Percentiles rank a stretch among this genome's conserved stretches.
Evolutionary conservation across 495 filamentous ascomycete species (phyloP).

Genomic region (Hyaloscypha hepaticicola): DNA sequence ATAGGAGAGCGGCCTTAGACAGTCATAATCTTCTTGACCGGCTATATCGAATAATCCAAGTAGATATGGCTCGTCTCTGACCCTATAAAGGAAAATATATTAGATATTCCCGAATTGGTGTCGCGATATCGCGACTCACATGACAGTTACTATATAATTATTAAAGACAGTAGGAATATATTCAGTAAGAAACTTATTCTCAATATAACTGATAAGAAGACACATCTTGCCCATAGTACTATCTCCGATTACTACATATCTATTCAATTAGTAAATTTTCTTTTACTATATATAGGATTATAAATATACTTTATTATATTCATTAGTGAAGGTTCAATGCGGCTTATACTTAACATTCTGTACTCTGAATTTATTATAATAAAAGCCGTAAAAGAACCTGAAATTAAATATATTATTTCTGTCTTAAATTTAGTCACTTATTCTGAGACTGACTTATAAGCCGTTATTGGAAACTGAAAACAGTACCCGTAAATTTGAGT

Average conservation of each 20-base stretch:
- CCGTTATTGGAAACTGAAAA: no score
- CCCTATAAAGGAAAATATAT: constrained; percentile 59
- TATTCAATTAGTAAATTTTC: constrained; percentile 3
- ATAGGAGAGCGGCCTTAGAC: constrained; percentile 92
- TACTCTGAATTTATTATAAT: no score
- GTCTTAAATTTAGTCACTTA: no score
- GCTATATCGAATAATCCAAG: constrained; percentile 98
- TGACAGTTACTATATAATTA: constrained; percentile 94
- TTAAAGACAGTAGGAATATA: constrained; percentile 99
- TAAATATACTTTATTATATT: no score
- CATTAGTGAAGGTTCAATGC: no score
- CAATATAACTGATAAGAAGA: constrained; percentile 97
- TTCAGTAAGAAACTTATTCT: constrained; percentile 99
- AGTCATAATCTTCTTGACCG: constrained; percentile 99
- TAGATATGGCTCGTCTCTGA: constrained; percentile 98
- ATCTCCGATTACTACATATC: constrained; percentile 96
- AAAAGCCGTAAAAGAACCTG: no score
- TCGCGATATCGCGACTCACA: constrained; percentile 10
- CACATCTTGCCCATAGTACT: constrained; percentile 99
- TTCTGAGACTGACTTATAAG: no score
- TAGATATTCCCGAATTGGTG: neutral
- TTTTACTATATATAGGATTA: no score
- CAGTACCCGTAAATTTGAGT: no score
- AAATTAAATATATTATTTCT: no score
- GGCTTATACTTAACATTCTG: no score